Percentiles rank a stretch among this genome's conserved stretches.
phyloP scores from a whole-genome alignment of 1,284 basidiomycete genomes.

The Ganoderma lucidum region DNA sequence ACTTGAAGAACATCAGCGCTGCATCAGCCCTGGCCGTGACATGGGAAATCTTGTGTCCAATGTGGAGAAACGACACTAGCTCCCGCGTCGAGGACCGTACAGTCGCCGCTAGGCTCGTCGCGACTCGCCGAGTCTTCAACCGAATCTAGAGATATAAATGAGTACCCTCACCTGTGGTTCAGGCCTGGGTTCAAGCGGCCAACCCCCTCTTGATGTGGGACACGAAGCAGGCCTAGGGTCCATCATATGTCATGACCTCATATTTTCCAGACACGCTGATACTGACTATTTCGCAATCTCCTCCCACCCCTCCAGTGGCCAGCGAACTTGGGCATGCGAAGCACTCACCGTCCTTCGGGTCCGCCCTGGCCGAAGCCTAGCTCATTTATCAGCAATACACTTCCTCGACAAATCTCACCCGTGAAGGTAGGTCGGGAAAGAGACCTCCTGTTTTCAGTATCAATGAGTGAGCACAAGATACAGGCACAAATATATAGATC shows the following conservation, averaged over 20 bases:
- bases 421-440: neutral
- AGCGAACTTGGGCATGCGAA: neutral
- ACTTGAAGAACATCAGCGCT: too few species aligned
- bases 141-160: neutral
- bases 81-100: neutral
- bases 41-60: neutral
- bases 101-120: neutral
- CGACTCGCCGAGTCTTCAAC: neutral
- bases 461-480: neutral
- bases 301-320: neutral
- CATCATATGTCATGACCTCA: slow-evolving; percentile 1
- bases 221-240: neutral
- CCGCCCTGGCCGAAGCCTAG: neutral
- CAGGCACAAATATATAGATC: neutral
- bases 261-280: neutral
- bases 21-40: slow-evolving; percentile 4
- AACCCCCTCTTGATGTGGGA: neutral
- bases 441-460: neutral
- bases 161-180: neutral
- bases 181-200: neutral
- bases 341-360: neutral
- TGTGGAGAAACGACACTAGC: neutral
- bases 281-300: neutral
- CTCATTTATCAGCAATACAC: neutral
- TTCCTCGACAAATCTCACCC: neutral